These are phyloP conservation scores for Coprinopsis sp. DNA, from an alignment of 768 basidiomycete species.

Conservation along the genomic window DNA sequence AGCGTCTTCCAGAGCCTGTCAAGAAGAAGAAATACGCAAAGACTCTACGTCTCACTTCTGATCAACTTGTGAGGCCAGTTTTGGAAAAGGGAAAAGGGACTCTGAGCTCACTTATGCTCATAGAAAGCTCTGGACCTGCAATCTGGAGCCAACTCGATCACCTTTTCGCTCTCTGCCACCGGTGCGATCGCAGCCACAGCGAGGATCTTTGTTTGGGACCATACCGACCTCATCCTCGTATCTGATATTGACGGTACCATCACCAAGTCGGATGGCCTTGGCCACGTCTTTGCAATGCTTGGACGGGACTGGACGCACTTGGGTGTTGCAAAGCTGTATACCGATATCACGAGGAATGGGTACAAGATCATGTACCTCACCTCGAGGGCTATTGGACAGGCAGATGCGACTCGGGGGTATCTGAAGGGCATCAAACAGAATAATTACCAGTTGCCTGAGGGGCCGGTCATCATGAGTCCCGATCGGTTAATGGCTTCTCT, in stretches of 20 bases:
- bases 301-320: conserved; percentile 98
- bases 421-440: conserved; percentile 93
- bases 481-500: conserved; percentile 91
- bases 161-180: conserved; percentile 85
- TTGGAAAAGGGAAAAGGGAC: no score
- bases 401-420: conserved; percentile 93
- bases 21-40: conserved; percentile 70
- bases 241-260: conserved; percentile 99
- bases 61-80: conserved; percentile 69
- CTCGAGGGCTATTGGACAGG: conserved; percentile 95
- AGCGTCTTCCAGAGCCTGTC: background rate
- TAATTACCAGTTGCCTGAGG: conserved; percentile 93
- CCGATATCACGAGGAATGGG: conserved; percentile 90
- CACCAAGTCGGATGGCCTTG: conserved; percentile 95
- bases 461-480: conserved; percentile 98
- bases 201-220: conserved; percentile 93
- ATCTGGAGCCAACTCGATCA: conserved; percentile 84
- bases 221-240: conserved; percentile 84
- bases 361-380: conserved; percentile 99
- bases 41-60: conserved; percentile 87
- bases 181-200: conserved; percentile 84
- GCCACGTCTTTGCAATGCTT: conserved; percentile 96
- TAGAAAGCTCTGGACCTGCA: conserved; percentile 85
- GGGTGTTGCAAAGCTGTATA: conserved; percentile 96
- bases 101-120: no score